Base-by-base conservation (phyloP, 2,329 filamentous ascomycete species). In the Verticillium alfalfae region DNA sequence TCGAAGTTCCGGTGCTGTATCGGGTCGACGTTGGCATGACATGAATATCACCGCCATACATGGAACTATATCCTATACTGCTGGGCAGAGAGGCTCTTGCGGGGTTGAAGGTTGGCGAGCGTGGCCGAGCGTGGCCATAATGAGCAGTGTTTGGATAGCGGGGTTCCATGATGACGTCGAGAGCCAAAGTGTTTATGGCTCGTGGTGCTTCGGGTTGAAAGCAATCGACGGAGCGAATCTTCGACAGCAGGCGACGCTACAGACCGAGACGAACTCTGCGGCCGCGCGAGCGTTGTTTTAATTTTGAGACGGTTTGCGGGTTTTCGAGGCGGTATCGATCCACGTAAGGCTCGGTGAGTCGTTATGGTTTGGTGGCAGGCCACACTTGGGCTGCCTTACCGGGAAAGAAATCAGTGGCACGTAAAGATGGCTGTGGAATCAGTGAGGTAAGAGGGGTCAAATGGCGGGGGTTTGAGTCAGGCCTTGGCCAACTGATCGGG, bases 1-100 rank as follows among this genome's bases (percentile, higher is more conserved):
- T 62, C 26, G 65, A 57, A 15, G 58, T 31, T 12, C 68, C 65
- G 16, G 59, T 16, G 13, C 58, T 26, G 58, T 66, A 66, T 74
- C 74, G 60, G 67, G 77, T 70, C 68, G 77, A 69, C 65, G 77
- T 72, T 18, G 83, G 82, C 69, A 84, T 74, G 65, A 81, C 78
- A 65, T 87, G 83, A 62, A 84, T 75, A 67, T 87, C 84, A 59
- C 81, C 79, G 62, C 76, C 75, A 65, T 84, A 84, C 61, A 79
- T 73, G 62, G 79, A 76, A 68, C 75, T 79, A 70, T 83, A 82
- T 31, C 78, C 79, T 59, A 82, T 73, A 68, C 77, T 78, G 57
- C 79, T 76, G 18, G 84, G 84, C 70, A 86, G 71, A 34, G 83
- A 85, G 57, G 81, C 73, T 62, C 84, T 79, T 61, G 81, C 83